Evolutionary conservation across 805 yeast species (phyloP).

Genomic region (Naumovozyma castellii): DNA sequence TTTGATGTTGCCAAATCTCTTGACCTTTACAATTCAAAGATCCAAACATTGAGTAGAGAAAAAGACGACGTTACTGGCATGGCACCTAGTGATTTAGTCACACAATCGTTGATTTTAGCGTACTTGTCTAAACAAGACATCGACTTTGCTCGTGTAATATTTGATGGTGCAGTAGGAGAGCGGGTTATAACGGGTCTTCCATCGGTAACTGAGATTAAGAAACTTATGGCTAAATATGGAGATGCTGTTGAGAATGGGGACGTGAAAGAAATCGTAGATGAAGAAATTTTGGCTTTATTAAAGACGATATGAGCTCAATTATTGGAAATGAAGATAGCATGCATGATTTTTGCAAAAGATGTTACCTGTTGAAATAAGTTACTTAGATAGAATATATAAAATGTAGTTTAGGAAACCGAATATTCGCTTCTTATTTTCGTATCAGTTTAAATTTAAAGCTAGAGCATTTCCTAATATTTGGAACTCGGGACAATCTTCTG

Average conservation of each 20-base stretch:
- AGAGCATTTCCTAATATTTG: too few relatives aligned
- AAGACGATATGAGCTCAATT: not conserved
- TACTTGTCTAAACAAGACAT: slow-evolving; percentile 39
- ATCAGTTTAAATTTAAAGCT: too few relatives aligned
- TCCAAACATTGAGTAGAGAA: slow-evolving; percentile 30
- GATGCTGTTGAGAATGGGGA: slow-evolving; percentile 38
- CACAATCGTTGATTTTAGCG: slow-evolving; percentile 40
- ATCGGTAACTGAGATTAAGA: slow-evolving; percentile 36
- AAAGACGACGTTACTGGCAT: slow-evolving; percentile 20
- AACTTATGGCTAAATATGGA: slow-evolving; percentile 40
- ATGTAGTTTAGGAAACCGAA: too few relatives aligned
- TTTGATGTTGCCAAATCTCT: slow-evolving; percentile 35
- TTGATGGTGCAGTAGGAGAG: slow-evolving; percentile 38
- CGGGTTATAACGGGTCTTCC: slow-evolving; percentile 32
- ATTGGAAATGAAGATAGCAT: not conserved
- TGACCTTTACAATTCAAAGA: slow-evolving; percentile 38
- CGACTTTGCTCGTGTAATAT: slow-evolving; percentile 43
- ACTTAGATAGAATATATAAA: too few relatives aligned
- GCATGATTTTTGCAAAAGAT: not conserved
- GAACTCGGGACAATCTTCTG: too few relatives aligned
- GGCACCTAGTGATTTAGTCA: slow-evolving; percentile 37
- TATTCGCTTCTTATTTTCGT: too few relatives aligned
- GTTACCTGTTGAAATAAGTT: not conserved
- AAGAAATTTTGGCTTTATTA: slow-evolving; percentile 1
- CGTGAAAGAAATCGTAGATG: slow-evolving; percentile 18